Percentiles rank a stretch among this genome's conserved stretches.
Evolutionary conservation across 140 eudicot species (phyloP).

Genomic region (Erigeron philadelphicus): DNA sequence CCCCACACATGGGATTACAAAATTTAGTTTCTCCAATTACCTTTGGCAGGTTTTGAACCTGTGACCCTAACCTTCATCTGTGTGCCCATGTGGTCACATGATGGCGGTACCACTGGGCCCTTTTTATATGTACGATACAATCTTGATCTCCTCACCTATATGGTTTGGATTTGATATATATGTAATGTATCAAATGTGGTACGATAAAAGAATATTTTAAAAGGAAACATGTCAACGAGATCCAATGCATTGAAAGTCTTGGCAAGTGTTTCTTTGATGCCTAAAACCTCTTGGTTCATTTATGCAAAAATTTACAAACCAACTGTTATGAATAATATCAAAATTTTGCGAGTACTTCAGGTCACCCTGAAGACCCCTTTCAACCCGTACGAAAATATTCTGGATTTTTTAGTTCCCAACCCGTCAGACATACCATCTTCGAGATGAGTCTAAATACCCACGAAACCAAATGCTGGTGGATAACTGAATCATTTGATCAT

Average conservation of each 20-base stretch:
- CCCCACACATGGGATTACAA: too few relatives aligned
- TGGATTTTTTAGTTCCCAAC: not conserved
- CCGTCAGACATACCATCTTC: not conserved
- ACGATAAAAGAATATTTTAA: not conserved
- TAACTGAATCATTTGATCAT: slow-evolving; percentile 7
- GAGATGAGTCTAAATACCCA: not conserved
- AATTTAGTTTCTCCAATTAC: too few relatives aligned
- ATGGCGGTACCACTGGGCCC: too few relatives aligned
- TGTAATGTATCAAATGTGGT: too few relatives aligned
- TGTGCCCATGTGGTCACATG: too few relatives aligned
- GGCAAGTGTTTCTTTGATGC: not conserved
- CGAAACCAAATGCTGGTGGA: not conserved
- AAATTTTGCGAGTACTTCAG: not conserved
- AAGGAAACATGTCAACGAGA: not conserved
- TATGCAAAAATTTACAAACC: not conserved
- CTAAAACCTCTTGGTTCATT: not conserved
- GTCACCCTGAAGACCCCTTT: not conserved
- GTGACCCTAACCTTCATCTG: too few relatives aligned
- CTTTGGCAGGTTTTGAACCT: too few relatives aligned
- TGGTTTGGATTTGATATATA: too few relatives aligned
- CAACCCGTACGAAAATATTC: not conserved
- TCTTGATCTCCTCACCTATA: not conserved
- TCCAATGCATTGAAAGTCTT: not conserved
- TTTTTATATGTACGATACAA: not conserved
- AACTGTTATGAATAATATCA: not conserved